Percentiles rank a stretch among this genome's conserved stretches.
Evolutionary conservation across 23 red algal species (phyloP).

Genomic region (Gracilaria gracilis): DNA sequence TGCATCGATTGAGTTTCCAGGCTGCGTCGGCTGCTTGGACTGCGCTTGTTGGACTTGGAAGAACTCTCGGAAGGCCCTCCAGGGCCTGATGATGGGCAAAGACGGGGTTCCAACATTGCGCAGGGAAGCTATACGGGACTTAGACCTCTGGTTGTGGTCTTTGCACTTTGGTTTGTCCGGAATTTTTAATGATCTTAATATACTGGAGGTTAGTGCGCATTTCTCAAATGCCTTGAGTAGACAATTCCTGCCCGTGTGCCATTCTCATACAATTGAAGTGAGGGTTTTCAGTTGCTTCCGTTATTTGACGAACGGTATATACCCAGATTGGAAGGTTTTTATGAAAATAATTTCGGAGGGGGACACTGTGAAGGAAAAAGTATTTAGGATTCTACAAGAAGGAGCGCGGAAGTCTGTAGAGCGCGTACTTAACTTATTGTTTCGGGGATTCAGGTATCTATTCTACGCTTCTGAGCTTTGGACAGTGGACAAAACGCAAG

Average conservation of each 20-base stretch:
- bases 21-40: slow-evolving; percentile 35
- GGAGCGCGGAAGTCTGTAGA: too few species aligned
- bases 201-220: too few species aligned
- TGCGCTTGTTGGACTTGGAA: slow-evolving; percentile 38
- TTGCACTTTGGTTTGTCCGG: too few species aligned
- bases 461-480: too few species aligned
- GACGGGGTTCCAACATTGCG: not conserved
- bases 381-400: not conserved
- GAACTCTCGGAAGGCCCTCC: slow-evolving; percentile 10
- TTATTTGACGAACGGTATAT: slow-evolving; percentile 63
- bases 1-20: slow-evolving; percentile 19
- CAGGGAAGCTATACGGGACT: slow-evolving; percentile 23
- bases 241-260: not conserved
- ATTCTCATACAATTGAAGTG: not conserved
- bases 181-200: too few species aligned
- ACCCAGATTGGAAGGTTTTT: slow-evolving; percentile 37
- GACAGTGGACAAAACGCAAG: slow-evolving; percentile 37
- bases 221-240: slow-evolving; percentile 1
- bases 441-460: too few species aligned
- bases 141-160: too few species aligned
- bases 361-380: not conserved
- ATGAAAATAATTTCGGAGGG: slow-evolving; percentile 7
- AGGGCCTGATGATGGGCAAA: slow-evolving; percentile 30
- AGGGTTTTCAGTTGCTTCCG: slow-evolving; percentile 40
- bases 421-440: too few species aligned